phyloP scores from a whole-genome alignment of 495 filamentous ascomycete genomes.

The Penicillium samsonianum region DNA sequence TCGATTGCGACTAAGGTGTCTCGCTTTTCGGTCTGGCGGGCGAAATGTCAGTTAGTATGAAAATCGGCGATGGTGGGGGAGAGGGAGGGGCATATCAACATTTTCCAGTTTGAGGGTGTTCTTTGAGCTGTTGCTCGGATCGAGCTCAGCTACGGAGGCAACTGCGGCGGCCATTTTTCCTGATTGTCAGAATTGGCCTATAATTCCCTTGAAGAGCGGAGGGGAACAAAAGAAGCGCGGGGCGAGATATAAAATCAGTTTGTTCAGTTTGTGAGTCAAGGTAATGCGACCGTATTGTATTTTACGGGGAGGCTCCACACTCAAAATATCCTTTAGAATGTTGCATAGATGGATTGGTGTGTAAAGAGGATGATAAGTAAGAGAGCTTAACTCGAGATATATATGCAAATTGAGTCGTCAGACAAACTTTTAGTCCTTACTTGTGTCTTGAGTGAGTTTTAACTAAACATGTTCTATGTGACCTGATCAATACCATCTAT shows the following conservation, averaged over 20 bases:
- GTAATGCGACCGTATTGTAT: constrained; percentile 24
- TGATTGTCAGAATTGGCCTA: constrained; percentile 16
- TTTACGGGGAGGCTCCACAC: constrained; percentile 1
- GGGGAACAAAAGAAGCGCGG: constrained; percentile 34
- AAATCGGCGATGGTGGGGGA: constrained; percentile 29
- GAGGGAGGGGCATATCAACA: constrained; percentile 42
- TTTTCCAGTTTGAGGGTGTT: constrained; percentile 76
- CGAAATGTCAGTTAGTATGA: constrained; percentile 19
- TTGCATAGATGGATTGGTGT: background rate
- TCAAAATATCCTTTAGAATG: background rate
- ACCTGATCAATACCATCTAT: constrained; percentile 2
- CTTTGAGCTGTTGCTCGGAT: constrained; percentile 61
- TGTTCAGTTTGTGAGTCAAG: constrained; percentile 27
- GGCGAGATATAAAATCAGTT: constrained; percentile 34
- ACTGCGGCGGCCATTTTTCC: constrained; percentile 56
- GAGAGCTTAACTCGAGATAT: background rate
- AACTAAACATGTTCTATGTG: background rate
- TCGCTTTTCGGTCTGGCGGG: constrained; percentile 79
- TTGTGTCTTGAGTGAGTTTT: background rate
- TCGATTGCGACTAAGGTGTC: constrained; percentile 85
- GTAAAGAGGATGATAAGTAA: background rate
- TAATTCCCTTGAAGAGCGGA: constrained; percentile 19
- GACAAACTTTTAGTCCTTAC: background rate
- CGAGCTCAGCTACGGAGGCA: constrained; percentile 57
- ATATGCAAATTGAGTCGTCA: no score